Percentiles rank a stretch among this genome's conserved stretches.
Evolutionary conservation across 1,284 basidiomycete genomes (phyloP).

Genomic region (Xanthoconium separans): DNA sequence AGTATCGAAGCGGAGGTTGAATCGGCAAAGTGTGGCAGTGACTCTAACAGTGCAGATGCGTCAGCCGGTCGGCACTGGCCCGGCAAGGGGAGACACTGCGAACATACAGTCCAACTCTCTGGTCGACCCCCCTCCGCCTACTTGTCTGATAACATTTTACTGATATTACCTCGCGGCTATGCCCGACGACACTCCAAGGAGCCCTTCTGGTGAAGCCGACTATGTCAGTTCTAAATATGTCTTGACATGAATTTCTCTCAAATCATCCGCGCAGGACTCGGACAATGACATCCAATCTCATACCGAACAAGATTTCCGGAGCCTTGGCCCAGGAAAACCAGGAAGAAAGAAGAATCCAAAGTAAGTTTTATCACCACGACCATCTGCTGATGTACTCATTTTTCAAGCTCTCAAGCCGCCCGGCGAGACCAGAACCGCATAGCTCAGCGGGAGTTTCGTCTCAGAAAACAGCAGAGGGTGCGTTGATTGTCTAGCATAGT

Average conservation of each 20-base stretch:
- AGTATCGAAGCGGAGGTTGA: not conserved
- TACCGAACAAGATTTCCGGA: slow-evolving; percentile 35
- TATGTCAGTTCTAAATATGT: slow-evolving; percentile 19
- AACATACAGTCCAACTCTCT: not conserved
- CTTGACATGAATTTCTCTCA: slow-evolving; percentile 12
- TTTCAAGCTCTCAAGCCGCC: slow-evolving; percentile 74
- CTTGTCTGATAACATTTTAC: not conserved
- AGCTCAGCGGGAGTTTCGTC: slow-evolving; percentile 88
- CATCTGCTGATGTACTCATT: slow-evolving; percentile 17
- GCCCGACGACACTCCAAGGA: slow-evolving; percentile 32
- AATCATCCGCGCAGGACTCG: slow-evolving; percentile 47
- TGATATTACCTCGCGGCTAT: slow-evolving; percentile 6
- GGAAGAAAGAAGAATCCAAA: slow-evolving; percentile 86
- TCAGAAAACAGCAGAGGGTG: slow-evolving; percentile 84
- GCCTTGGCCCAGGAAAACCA: slow-evolving; percentile 58
- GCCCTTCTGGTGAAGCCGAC: slow-evolving; percentile 28
- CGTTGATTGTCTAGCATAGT: slow-evolving; percentile 18
- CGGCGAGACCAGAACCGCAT: slow-evolving; percentile 89
- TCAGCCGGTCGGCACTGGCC: slow-evolving; percentile 19
- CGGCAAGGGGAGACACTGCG: slow-evolving; percentile 8
- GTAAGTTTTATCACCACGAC: slow-evolving; percentile 39
- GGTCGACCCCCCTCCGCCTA: not conserved
- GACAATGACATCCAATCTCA: slow-evolving; percentile 63
- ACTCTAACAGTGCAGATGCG: slow-evolving; percentile 7
- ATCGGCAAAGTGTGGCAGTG: slow-evolving; percentile 12